Evolutionary conservation across 306 rosid genomes (phyloP).

Genomic region (Biancaea sappan): DNA sequence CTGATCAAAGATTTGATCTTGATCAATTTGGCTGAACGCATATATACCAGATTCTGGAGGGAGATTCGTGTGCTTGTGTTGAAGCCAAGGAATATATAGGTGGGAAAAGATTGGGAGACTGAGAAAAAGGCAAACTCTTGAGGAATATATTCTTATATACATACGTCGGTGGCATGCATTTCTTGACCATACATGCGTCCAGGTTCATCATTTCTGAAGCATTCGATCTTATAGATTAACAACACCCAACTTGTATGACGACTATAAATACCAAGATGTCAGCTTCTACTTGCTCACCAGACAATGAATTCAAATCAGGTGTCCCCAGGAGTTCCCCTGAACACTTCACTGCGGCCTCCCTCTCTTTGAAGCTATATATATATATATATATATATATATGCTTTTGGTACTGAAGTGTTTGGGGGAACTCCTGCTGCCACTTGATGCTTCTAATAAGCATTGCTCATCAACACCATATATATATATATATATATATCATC

Average conservation of each 20-base stretch:
- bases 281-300: neutral
- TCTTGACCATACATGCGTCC: neutral
- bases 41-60: neutral
- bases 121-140: neutral
- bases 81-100: neutral
- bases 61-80: neutral
- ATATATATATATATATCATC: too few species aligned
- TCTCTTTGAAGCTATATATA: too few species aligned
- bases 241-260: neutral
- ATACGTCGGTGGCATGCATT: neutral
- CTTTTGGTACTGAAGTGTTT: conserved; percentile 23
- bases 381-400: too few species aligned
- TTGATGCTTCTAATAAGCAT: neutral
- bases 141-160: neutral
- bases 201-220: neutral
- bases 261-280: conserved; percentile 12
- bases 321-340: conserved; percentile 30
- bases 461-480: neutral
- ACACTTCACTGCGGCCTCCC: conserved; percentile 23
- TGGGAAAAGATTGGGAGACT: neutral
- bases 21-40: too few species aligned
- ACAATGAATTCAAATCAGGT: neutral
- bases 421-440: conserved; percentile 23
- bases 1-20: too few species aligned
- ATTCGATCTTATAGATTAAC: neutral